Conservation (phyloP, 2,329 filamentous ascomycete genomes). For the Pleurostoma richardsiae region DNA sequence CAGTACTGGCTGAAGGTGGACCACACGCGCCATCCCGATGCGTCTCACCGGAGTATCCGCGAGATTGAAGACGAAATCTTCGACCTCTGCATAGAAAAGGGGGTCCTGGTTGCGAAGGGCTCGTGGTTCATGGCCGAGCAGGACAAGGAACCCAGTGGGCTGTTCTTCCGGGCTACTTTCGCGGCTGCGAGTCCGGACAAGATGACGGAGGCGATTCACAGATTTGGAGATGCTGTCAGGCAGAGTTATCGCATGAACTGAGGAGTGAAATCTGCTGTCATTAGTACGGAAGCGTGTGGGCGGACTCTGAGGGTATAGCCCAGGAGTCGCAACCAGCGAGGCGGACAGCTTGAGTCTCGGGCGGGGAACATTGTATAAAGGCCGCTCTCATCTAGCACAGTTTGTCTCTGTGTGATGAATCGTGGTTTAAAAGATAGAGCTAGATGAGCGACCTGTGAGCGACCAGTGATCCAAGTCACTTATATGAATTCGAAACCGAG, state of each 20-base stretch:
- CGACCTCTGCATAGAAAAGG: conserved; percentile 65
- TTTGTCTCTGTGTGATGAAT: too few species aligned
- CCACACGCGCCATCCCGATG: conserved; percentile 59
- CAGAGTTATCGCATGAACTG: conserved; percentile 41
- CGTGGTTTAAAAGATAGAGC: too few species aligned
- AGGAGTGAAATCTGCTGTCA: conserved; percentile 2
- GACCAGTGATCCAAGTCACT: too few species aligned
- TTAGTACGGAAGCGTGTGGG: neutral
- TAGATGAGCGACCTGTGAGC: too few species aligned
- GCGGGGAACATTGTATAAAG: too few species aligned
- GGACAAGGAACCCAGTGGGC: conserved; percentile 49
- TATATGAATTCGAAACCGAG: too few species aligned
- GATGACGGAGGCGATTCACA: conserved; percentile 66
- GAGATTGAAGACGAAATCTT: conserved; percentile 87
- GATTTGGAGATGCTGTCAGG: conserved; percentile 72
- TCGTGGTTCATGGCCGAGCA: conserved; percentile 87
- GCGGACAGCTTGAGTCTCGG: too few species aligned
- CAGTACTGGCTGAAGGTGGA: conserved; percentile 72
- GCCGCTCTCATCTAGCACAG: too few species aligned
- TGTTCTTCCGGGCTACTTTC: conserved; percentile 90
- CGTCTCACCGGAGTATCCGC: conserved; percentile 44
- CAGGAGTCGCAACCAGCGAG: too few species aligned
- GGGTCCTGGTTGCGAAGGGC: conserved; percentile 76
- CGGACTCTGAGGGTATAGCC: too few species aligned
- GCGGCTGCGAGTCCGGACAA: conserved; percentile 70